Base-by-base conservation (phyloP, 2,329 filamentous ascomycete genomes). In the Ophiocordyceps camponoti-floridani region DNA sequence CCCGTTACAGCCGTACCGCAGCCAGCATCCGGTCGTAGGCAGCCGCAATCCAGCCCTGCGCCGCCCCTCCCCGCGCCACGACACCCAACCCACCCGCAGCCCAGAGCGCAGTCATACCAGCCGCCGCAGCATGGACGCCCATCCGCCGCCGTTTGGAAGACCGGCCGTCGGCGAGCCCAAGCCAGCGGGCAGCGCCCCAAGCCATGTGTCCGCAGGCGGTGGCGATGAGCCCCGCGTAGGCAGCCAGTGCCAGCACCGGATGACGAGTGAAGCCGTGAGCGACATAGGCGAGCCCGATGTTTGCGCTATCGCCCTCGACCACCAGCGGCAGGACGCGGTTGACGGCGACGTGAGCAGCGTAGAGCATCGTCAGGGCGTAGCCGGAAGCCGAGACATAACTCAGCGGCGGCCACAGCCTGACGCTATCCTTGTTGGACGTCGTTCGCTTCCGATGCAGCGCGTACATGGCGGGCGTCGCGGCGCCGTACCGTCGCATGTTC, bases 151-250 rank as follows among this genome's bases (percentile, higher is more conserved):
- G 33, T n/a, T 37, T 37, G 6, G 33, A 37, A 7, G 33, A 37
- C 5, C 33, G 33, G 16, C 33, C 33, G 13, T 37, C 33, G 43
- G 78, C 69, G 42, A 73, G 66, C 0, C 77, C 77, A 47, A 88
- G 64, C 83, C 85, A 95, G 60, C 77, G 82, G n/a, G 85, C 84
- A 63, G 77, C 76, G 2, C 88, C 88, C 76, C 86, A 93, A 8
- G 84, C 75, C 58, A 88, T 78, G 64, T 95, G 88, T 47, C 79
- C 84, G 23, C 75, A 78, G 0, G 78, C 82, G 0, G 80, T 62
- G 14, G 65, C 66, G 7, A 94, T 66, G 43, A 95, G 67, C 2
- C 77, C 70, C 1, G 67, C 55, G 58, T 93, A 94, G 1, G 82
- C 79, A 1, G 71, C 52, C 58, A 77, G 82, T n/a, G 82, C 76